Evolutionary conservation across 1,284 basidiomycete species (phyloP), one percentile per base, ranked within the genome.

Genomic region (Cryptococcus jaspeensis): DNA sequence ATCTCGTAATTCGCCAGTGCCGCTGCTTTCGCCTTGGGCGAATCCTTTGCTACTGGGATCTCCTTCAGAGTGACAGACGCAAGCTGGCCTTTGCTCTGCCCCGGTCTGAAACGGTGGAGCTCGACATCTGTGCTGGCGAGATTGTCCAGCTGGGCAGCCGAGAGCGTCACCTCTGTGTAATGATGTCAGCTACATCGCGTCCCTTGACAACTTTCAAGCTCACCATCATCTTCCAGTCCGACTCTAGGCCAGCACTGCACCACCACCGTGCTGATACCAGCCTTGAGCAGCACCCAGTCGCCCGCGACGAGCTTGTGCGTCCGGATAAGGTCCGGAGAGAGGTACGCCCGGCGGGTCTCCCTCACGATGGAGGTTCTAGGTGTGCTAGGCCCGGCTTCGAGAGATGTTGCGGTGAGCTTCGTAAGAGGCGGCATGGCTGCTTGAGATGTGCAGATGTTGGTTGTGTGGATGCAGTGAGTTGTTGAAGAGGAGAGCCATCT

Each of bases 231-330:
- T 13, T 66, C 66, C 0, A 72, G 15, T 1, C 67, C 71, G 6
- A 61, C 50, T 41, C 63, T 62, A 1, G 74, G 74, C 74, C 74
- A 76, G 11, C 69, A 48, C 54, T 76, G 74, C 0, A 61, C 67
- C 0, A 69, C 63, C 1, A 64, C 50, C 36, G 51, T 50, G 5
- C 61, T 23, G 23, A 12, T 40, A 22, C 41, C 43, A 9, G 42
- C 25, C 28, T 48, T 43, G 15, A 69, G 56, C 15, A 55, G 36
- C 25, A 71, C 65, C 72, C 76, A 77, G 43, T 77, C 72, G 36
- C 77, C 77, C 1, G 77, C 75, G 5, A 64, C 53, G 25, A 78
- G 62, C 56, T 69, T 72, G 28, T 69, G 59, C 9, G 67, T 56
- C 16, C 70, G 56, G 20, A 78, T 62, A 1, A 67, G 50, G 28